Conservation (phyloP, 495 filamentous ascomycete species). For the Aspergillus diversus region DNA sequence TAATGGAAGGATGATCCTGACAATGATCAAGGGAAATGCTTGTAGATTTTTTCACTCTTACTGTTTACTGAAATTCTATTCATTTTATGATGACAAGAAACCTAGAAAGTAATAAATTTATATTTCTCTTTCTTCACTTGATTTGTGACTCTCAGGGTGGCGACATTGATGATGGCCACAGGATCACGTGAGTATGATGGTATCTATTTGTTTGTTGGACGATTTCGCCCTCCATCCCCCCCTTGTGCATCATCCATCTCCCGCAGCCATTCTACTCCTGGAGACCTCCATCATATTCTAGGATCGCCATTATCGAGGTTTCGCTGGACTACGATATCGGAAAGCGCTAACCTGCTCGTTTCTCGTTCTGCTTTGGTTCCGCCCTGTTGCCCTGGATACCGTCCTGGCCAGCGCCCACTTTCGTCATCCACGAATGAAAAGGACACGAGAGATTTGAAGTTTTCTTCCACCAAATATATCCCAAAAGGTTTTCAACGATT, state of each 20-base stretch:
- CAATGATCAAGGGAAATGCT: neutral
- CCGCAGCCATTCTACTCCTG: neutral
- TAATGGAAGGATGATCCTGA: neutral
- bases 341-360: neutral
- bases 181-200: neutral
- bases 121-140: neutral
- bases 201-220: constrained; percentile 13
- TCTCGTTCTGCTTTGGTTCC: constrained; percentile 21
- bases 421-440: constrained; percentile 35
- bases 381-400: constrained; percentile 48
- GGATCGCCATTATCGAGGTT: too few species aligned
- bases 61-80: neutral
- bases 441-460: constrained; percentile 18
- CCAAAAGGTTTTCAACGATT: constrained; percentile 5
- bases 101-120: neutral
- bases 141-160: neutral
- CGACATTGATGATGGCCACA: neutral
- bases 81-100: neutral
- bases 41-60: neutral
- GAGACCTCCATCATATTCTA: too few species aligned
- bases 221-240: constrained; percentile 12
- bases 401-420: constrained; percentile 26
- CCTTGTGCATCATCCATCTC: constrained; percentile 3
- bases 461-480: neutral
- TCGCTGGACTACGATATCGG: neutral